These are phyloP conservation scores for Jacaranda copaia DNA, from an alignment of 257 asterid species.

Conservation along the genomic window DNA sequence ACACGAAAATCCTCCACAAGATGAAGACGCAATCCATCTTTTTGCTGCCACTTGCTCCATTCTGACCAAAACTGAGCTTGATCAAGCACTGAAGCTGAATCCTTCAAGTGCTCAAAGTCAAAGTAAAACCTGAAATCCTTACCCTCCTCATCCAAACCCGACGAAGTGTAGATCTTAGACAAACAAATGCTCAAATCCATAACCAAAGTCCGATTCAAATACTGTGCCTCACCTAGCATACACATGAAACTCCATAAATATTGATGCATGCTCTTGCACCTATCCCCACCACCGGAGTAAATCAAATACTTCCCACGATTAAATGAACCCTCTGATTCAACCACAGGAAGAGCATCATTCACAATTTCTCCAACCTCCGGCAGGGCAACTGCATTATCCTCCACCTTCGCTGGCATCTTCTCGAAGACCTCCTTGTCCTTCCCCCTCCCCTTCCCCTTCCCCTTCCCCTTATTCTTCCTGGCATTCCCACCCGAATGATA, in stretches of 20 bases:
- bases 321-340: slow-evolving; percentile 69
- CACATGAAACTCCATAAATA: slow-evolving; percentile 87
- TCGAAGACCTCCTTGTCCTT: slow-evolving; percentile 39
- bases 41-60: slow-evolving; percentile 67
- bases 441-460: slow-evolving; percentile 29
- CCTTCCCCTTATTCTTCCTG: slow-evolving; percentile 65
- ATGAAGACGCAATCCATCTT: slow-evolving; percentile 62
- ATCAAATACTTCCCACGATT: slow-evolving; percentile 69
- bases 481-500: slow-evolving; percentile 94
- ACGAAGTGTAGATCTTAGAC: slow-evolving; percentile 68
- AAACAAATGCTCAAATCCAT: slow-evolving; percentile 82
- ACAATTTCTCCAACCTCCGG: slow-evolving; percentile 62
- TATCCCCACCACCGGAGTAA: slow-evolving; percentile 82
- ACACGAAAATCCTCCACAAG: slow-evolving; percentile 72
- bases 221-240: slow-evolving; percentile 90
- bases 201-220: slow-evolving; percentile 84
- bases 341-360: slow-evolving; percentile 61
- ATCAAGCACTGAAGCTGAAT: slow-evolving; percentile 69
- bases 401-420: slow-evolving; percentile 42
- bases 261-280: slow-evolving; percentile 85
- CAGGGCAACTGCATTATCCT: slow-evolving; percentile 36
- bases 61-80: slow-evolving; percentile 71
- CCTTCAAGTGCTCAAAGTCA: slow-evolving; percentile 84
- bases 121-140: slow-evolving; percentile 84
- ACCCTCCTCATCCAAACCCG: slow-evolving; percentile 80